phyloP scores from a whole-genome alignment of 2,329 filamentous ascomycete genomes.

The Simplicillium sp. region DNA sequence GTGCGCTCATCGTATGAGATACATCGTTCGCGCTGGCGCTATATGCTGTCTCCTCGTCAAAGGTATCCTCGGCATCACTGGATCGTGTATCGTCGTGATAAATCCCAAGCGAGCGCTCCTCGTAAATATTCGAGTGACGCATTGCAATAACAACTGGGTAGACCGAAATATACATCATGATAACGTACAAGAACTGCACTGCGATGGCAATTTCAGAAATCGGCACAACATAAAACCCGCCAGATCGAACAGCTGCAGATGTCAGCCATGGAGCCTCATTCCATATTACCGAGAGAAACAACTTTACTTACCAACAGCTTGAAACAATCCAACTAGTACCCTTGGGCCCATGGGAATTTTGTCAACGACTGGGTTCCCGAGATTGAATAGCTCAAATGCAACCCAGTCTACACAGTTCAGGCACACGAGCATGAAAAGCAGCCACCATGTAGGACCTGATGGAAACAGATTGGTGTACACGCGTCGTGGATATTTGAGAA shows the following conservation, averaged over 20 bases:
- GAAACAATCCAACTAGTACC: conserved; percentile 56
- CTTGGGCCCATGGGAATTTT: conserved; percentile 41
- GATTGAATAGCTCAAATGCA: conserved; percentile 55
- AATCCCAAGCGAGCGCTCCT: conserved; percentile 57
- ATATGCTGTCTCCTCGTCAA: background rate
- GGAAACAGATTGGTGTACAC: conserved; percentile 59
- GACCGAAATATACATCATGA: conserved; percentile 59
- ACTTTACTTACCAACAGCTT: conserved; percentile 40
- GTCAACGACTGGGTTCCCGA: conserved; percentile 48
- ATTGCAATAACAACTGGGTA: conserved; percentile 56
- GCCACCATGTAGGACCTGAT: conserved; percentile 53
- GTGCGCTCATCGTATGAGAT: background rate
- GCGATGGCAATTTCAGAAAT: conserved; percentile 48
- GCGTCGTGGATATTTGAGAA: conserved; percentile 45
- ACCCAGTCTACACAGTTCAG: conserved; percentile 57
- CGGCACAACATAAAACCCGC: conserved; percentile 56
- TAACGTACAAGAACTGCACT: conserved; percentile 49
- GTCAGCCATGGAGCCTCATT: background rate
- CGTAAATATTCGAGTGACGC: conserved; percentile 63
- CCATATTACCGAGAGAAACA: background rate
- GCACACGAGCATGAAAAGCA: conserved; percentile 49
- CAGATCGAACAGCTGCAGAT: conserved; percentile 45
- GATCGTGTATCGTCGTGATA: conserved; percentile 28
- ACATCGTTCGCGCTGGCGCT: background rate
- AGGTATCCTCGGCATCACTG: background rate